Conservation (phyloP, 257 asterid genomes). For the Primulina tabacum region DNA sequence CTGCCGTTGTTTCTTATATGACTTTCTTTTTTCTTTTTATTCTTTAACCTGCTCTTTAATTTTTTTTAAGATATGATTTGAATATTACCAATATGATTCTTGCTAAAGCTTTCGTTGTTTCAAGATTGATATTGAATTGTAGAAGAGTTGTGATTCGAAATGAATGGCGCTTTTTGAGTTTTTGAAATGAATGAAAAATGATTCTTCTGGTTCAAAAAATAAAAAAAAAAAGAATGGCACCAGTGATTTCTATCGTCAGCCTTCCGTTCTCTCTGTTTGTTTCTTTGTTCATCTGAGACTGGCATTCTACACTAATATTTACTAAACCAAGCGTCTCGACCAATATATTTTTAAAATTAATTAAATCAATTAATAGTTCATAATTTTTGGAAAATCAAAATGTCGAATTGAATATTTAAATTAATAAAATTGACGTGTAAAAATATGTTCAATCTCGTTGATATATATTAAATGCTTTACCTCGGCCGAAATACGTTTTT, state of each 20-base stretch:
- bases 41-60: conserved; percentile 15
- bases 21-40: conserved; percentile 19
- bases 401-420: too few relatives aligned
- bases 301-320: not conserved
- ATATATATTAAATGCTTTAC: too few relatives aligned
- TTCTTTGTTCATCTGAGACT: not conserved
- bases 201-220: too few relatives aligned
- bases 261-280: too few relatives aligned
- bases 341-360: too few relatives aligned
- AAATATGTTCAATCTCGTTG: too few relatives aligned
- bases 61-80: conserved; percentile 23
- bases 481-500: too few relatives aligned
- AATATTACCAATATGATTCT: not conserved
- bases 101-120: not conserved
- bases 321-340: too few relatives aligned
- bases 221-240: not conserved
- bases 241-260: not conserved
- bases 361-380: too few relatives aligned
- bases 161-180: not conserved
- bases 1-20: conserved; percentile 28
- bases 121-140: not conserved
- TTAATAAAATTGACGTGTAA: too few relatives aligned
- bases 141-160: not conserved
- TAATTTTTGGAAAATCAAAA: too few relatives aligned
- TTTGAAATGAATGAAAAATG: not conserved